These are phyloP conservation scores for Podospora appendiculata DNA, from an alignment of 495 filamentous ascomycete genomes.

Conservation along the genomic window DNA sequence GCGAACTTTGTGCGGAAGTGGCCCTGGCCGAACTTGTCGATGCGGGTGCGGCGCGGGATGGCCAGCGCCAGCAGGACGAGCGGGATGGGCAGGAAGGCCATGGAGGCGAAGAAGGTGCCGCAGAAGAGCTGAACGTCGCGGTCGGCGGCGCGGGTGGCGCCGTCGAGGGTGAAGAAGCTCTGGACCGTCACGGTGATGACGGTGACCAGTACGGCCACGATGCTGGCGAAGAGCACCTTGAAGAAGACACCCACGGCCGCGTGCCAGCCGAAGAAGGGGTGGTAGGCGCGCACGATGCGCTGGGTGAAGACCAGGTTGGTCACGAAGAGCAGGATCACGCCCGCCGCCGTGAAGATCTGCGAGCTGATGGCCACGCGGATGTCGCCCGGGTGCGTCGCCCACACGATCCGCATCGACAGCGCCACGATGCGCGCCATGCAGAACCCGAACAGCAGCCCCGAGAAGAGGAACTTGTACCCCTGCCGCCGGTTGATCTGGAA, in stretches of 20 bases:
- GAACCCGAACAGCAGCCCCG: slow-evolving; percentile 66
- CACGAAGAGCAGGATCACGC: slow-evolving; percentile 71
- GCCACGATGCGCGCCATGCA: slow-evolving; percentile 64
- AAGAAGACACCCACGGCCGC: slow-evolving; percentile 41
- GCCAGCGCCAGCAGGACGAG: slow-evolving; percentile 44
- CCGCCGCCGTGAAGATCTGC: slow-evolving; percentile 66
- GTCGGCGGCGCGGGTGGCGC: slow-evolving; percentile 38
- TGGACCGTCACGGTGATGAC: slow-evolving; percentile 62
- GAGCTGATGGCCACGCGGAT: slow-evolving; percentile 59
- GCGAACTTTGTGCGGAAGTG: slow-evolving; percentile 54
- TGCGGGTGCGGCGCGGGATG: slow-evolving; percentile 39
- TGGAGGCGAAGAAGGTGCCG: slow-evolving; percentile 55
- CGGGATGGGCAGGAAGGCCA: slow-evolving; percentile 69
- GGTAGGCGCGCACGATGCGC: slow-evolving; percentile 64
- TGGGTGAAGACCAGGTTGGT: slow-evolving; percentile 75
- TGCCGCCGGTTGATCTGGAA: slow-evolving; percentile 49
- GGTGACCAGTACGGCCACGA: slow-evolving; percentile 56
- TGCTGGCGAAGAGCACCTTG: slow-evolving; percentile 50
- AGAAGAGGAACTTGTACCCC: slow-evolving; percentile 65
- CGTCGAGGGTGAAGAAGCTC: slow-evolving; percentile 55
- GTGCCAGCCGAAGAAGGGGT: slow-evolving; percentile 66
- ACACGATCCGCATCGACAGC: slow-evolving; percentile 55
- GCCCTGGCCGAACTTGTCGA: slow-evolving; percentile 69
- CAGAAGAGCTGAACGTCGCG: slow-evolving; percentile 61
- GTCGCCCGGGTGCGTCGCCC: slow-evolving; percentile 40